phyloP scores from a whole-genome alignment of 306 rosid genomes.

The Fragaria iinumae region DNA sequence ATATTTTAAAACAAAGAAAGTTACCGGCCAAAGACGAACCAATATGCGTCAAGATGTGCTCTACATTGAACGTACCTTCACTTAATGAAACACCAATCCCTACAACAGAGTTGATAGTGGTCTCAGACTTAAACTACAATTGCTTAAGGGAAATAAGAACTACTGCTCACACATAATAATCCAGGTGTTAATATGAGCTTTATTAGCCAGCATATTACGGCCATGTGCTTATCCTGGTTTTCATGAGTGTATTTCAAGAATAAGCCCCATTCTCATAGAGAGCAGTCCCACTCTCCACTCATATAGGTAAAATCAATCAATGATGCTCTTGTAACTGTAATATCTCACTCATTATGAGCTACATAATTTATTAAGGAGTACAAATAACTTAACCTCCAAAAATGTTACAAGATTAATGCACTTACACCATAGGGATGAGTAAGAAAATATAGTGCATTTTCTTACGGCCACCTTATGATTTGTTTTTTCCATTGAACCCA shows the following conservation, averaged over 20 bases:
- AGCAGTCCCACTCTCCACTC: no score
- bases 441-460: no score
- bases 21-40: not conserved
- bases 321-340: not conserved
- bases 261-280: no score
- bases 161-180: not conserved
- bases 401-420: no score
- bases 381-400: no score
- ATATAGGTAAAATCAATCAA: no score
- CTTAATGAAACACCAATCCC: conserved; percentile 7
- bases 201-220: not conserved
- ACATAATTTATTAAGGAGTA: not conserved
- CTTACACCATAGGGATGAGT: no score
- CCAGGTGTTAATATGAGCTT: not conserved
- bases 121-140: not conserved
- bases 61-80: not conserved
- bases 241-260: conserved; percentile 4
- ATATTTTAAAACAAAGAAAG: not conserved
- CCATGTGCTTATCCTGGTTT: not conserved
- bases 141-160: not conserved
- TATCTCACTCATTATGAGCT: not conserved
- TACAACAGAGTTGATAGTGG: conserved; percentile 4
- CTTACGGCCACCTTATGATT: no score
- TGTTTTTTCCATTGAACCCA: no score
- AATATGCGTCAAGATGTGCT: not conserved